Conservation (phyloP, 2,329 filamentous ascomycete genomes). For the Dothideomycetidae sp. region DNA sequence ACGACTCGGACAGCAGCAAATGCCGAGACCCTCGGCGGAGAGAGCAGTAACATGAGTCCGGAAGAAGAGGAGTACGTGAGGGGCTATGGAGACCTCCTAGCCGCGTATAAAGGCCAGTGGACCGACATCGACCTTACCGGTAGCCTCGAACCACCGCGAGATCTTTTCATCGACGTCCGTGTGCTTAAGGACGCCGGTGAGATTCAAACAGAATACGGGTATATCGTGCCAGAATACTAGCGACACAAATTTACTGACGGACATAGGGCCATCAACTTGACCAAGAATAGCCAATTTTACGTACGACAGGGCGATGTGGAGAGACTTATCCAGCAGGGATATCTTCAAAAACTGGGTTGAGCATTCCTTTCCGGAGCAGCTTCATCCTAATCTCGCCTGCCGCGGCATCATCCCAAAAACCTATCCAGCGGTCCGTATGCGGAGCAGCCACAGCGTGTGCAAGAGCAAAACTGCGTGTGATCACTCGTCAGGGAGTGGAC, state of each 20-base stretch:
- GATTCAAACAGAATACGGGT: slow-evolving; percentile 98
- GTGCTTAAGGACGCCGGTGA: slow-evolving; percentile 95
- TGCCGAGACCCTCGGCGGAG: slow-evolving; percentile 35
- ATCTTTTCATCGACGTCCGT: slow-evolving; percentile 91
- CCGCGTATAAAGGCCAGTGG: slow-evolving; percentile 97
- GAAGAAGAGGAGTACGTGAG: slow-evolving; percentile 95
- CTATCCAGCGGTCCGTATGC: no score
- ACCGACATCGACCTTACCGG: slow-evolving; percentile 94
- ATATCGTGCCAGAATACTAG: no score
- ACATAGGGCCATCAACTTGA: slow-evolving; percentile 75
- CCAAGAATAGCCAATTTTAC: slow-evolving; percentile 96
- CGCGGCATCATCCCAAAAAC: no score
- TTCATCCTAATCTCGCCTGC: no score
- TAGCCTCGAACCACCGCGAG: slow-evolving; percentile 80
- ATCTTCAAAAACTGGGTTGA: slow-evolving; percentile 80
- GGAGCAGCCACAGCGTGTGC: no score
- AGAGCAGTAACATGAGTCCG: slow-evolving; percentile 65
- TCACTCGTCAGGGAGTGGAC: no score
- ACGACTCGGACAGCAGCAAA: slow-evolving; percentile 17
- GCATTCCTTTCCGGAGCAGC: no score
- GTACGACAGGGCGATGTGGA: slow-evolving; percentile 94
- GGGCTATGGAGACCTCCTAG: slow-evolving; percentile 78
- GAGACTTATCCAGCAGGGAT: slow-evolving; percentile 82
- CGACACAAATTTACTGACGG: no score
- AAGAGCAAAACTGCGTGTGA: no score